Base-by-base conservation (phyloP, 2,329 filamentous ascomycete species). In the Periconia sp. region DNA sequence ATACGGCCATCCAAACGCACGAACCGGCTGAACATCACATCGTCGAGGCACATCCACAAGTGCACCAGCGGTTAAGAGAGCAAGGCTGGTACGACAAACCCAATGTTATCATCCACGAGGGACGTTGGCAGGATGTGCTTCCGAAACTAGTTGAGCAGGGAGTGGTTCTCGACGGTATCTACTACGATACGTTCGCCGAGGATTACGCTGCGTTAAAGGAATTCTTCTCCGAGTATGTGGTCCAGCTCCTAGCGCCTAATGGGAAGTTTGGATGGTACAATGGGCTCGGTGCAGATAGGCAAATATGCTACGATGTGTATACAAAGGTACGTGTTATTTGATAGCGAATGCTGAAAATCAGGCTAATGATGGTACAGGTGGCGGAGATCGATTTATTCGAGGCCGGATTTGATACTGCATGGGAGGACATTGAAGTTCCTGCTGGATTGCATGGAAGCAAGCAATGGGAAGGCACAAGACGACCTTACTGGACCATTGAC, bases 51-150 rank as follows among this genome's bases (percentile, higher is more conserved):
- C 90, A 95, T 62, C 85, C 88, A 0, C 83, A 83, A 38, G 89
- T 95, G 2, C 77, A 94, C 21, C 77, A 79, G 15, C 82, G 87
- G 54, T 79, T 92, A 28, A 78, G 84, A 10, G 77, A 79, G 28
- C 78, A 82, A 18, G 88, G 86, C 8, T 88, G 88, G 57, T 86
- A 83, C 71, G 83, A 86, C 57, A 81, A 79, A 60, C 70, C 76
- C 3, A 76, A 77, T 22, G 79, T 82, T 13, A 65, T 65, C 15
- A 81, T 95, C 17, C 83, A 89, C 64, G 75, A 80, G 25, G 88
- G 90, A 3, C 79, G 78, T 54, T 95, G 91, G 91, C 91, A 95
- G 69, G 88, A 94, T 46, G 73, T 94, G 0, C 75, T 92, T 12
- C 87, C 86, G 0, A 74, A 75, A 36, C 75, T 95, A 6, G 73